Evolutionary conservation across 2,329 filamentous ascomycete genomes (phyloP).

Genomic region (Colletotrichum sp.): DNA sequence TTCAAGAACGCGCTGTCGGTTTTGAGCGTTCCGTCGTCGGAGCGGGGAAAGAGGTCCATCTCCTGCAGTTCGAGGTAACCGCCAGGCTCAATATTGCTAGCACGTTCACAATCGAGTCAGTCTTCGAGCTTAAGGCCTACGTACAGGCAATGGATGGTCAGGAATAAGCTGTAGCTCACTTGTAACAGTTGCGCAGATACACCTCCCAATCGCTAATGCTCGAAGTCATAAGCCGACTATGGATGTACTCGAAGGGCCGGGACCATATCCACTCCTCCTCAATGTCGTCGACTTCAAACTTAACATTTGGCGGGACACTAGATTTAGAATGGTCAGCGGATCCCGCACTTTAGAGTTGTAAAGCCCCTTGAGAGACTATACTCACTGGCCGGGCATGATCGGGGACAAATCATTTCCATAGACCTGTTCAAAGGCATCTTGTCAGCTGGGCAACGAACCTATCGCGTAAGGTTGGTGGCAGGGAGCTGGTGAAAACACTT

Average conservation of each 20-base stretch:
- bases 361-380: not conserved
- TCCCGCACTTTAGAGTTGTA: not conserved
- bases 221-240: not conserved
- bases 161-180: not conserved
- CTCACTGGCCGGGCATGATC: not conserved
- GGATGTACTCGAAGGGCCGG: not conserved
- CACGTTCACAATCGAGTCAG: not conserved
- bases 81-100: not conserved
- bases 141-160: not conserved
- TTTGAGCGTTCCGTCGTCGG: not conserved
- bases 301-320: not conserved
- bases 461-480: not conserved
- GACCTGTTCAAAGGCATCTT: not conserved
- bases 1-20: not conserved
- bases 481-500: not conserved
- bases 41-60: not conserved
- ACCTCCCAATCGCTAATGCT: not conserved
- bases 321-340: not conserved
- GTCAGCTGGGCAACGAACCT: not conserved
- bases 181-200: not conserved
- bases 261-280: not conserved
- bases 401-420: not conserved
- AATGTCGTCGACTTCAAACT: not conserved
- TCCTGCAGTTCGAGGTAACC: not conserved
- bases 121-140: not conserved